Conservation (phyloP, 1,284 basidiomycete genomes). For the Leccinum ponderosum region DNA sequence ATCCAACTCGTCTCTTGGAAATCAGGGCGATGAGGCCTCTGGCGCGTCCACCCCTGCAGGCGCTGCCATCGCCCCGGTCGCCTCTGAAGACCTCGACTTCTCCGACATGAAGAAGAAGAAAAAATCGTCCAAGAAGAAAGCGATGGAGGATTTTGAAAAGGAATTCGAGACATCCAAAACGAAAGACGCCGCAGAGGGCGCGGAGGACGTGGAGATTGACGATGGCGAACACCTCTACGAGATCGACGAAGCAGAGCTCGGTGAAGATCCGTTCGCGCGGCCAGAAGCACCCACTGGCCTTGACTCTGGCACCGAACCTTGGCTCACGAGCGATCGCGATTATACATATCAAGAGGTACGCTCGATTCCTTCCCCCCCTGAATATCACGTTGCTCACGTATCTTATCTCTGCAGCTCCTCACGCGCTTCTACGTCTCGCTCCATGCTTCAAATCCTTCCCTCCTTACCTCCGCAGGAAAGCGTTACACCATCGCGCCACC, state of each 20-base stretch:
- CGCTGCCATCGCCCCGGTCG: conserved; percentile 39
- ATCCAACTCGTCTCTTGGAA: conserved; percentile 6
- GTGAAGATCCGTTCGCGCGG: conserved; percentile 82
- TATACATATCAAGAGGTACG: conserved; percentile 90
- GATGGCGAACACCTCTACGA: conserved; percentile 65
- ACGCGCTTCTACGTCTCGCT: conserved; percentile 91
- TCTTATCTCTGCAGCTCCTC: conserved; percentile 64
- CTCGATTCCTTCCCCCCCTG: background rate
- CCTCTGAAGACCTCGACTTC: conserved; percentile 74
- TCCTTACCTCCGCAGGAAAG: conserved; percentile 84
- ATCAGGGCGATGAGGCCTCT: conserved; percentile 60
- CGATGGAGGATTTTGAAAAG: conserved; percentile 88
- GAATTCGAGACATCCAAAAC: conserved; percentile 72
- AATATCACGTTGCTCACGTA: background rate
- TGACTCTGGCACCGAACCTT: conserved; percentile 75
- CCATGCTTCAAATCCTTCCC: conserved; percentile 92
- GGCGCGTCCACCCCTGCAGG: conserved; percentile 58
- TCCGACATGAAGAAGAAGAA: conserved; percentile 88
- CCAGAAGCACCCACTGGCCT: conserved; percentile 54
- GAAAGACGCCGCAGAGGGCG: conserved; percentile 58
- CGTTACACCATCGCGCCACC: conserved; percentile 99
- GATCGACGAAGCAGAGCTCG: conserved; percentile 77
- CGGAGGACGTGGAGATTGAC: conserved; percentile 56
- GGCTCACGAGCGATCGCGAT: conserved; percentile 93
- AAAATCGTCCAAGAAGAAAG: conserved; percentile 70